These are phyloP conservation scores for Yamadazyma sp. DNA, from an alignment of 1,139 yeast species.

Conservation along the genomic window DNA sequence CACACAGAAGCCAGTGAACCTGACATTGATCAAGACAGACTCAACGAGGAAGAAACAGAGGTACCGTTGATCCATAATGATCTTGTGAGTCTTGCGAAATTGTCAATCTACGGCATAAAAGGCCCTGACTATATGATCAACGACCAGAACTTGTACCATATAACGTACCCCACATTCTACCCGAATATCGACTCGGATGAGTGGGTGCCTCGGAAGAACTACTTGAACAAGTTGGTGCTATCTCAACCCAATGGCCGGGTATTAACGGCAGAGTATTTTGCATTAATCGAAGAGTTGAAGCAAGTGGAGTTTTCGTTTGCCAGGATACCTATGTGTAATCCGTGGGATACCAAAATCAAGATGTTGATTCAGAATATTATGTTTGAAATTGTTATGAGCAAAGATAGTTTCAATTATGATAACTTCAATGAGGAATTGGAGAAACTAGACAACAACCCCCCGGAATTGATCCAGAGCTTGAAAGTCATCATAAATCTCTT, in stretches of 20 bases:
- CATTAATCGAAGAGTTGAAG: slow-evolving; percentile 14
- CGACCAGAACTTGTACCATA: slow-evolving; percentile 47
- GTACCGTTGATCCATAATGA: slow-evolving; percentile 35
- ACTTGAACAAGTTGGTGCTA: slow-evolving; percentile 14
- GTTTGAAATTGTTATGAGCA: slow-evolving; percentile 25
- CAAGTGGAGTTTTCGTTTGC: slow-evolving; percentile 22
- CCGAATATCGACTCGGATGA: slow-evolving; percentile 48
- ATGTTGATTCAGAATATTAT: slow-evolving; percentile 33
- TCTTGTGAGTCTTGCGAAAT: slow-evolving; percentile 37
- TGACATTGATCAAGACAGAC: no score
- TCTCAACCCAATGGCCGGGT: slow-evolving; percentile 3
- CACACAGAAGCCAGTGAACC: no score
- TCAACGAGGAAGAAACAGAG: not conserved
- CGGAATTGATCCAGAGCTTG: slow-evolving; percentile 19
- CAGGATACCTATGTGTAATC: slow-evolving; percentile 24
- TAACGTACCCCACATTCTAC: slow-evolving; percentile 47
- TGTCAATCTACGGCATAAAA: slow-evolving; percentile 44
- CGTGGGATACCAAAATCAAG: slow-evolving; percentile 30
- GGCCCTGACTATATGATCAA: slow-evolving; percentile 38
- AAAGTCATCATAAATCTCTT: slow-evolving; percentile 28
- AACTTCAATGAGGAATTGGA: slow-evolving; percentile 9
- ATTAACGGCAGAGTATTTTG: slow-evolving; percentile 5
- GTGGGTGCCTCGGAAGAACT: slow-evolving; percentile 32
- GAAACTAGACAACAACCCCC: slow-evolving; percentile 7
- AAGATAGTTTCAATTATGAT: slow-evolving; percentile 1